phyloP scores from a whole-genome alignment of 208 protist genomes.

The Endotrypanum monterogeii region DNA sequence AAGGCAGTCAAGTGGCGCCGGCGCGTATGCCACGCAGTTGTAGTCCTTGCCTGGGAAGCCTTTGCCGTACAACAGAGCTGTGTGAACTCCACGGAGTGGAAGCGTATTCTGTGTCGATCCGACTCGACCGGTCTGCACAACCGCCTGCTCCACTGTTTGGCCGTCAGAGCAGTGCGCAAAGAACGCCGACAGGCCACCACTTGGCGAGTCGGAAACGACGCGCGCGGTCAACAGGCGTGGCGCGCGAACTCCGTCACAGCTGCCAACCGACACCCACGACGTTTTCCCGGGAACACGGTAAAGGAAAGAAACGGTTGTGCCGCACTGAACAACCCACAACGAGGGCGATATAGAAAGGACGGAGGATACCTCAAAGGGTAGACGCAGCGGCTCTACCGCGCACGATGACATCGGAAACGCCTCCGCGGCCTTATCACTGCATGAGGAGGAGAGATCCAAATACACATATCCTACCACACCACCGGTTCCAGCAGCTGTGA shows the following conservation, averaged over 20 bases:
- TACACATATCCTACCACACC: constrained; percentile 20
- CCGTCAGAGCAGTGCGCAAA: constrained; percentile 77
- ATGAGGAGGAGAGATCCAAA: not conserved
- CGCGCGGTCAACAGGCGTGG: constrained; percentile 53
- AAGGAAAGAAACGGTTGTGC: constrained; percentile 55
- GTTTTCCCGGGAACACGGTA: constrained; percentile 8
- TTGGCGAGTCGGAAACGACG: not conserved
- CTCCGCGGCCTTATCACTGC: not conserved
- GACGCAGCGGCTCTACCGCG: constrained; percentile 33
- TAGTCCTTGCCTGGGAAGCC: constrained; percentile 68
- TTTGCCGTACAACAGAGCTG: constrained; percentile 36
- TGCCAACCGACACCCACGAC: constrained; percentile 48
- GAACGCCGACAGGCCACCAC: constrained; percentile 12
- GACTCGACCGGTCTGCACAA: not conserved
- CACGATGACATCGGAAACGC: not conserved
- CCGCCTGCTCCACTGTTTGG: constrained; percentile 8
- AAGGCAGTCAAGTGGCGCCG: constrained; percentile 27
- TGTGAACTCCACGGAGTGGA: not conserved
- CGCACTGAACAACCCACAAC: constrained; percentile 46
- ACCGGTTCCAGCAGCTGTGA: constrained; percentile 23
- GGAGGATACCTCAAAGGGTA: constrained; percentile 51
- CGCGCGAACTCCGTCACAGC: constrained; percentile 47
- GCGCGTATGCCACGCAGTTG: constrained; percentile 53
- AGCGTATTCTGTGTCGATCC: not conserved
- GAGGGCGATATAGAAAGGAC: constrained; percentile 38